These are phyloP conservation scores for Balakata baccata DNA, from an alignment of 345 rosid genomes.

Conservation along the genomic window DNA sequence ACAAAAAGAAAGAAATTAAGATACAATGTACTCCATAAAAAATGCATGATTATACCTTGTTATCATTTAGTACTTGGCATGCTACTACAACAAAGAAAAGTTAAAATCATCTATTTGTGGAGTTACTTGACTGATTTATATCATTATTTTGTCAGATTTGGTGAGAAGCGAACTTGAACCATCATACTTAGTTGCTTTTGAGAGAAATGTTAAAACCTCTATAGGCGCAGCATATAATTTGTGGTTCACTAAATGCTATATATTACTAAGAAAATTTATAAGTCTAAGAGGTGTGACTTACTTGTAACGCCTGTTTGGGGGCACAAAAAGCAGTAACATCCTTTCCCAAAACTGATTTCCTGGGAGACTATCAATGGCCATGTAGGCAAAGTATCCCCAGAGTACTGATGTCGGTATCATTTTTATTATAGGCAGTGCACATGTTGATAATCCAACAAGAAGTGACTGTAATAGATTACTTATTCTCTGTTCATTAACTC, in stretches of 20 bases:
- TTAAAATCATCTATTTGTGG: background rate
- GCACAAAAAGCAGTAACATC: slow-evolving; percentile 59
- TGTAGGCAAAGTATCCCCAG: slow-evolving; percentile 89
- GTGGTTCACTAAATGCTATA: background rate
- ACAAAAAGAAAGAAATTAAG: slow-evolving; percentile 16
- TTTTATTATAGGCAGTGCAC: slow-evolving; percentile 55
- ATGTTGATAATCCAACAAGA: slow-evolving; percentile 54
- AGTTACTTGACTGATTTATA: background rate
- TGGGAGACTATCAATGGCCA: slow-evolving; percentile 88
- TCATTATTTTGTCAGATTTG: background rate
- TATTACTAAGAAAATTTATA: background rate
- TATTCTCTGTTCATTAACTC: slow-evolving; percentile 80
- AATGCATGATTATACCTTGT: background rate
- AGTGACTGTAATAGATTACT: slow-evolving; percentile 73
- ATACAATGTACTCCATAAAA: background rate
- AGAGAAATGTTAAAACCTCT: background rate
- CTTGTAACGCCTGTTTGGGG: slow-evolving; percentile 71
- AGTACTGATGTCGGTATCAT: slow-evolving; percentile 72
- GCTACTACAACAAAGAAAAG: background rate
- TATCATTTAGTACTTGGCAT: background rate
- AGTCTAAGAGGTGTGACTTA: slow-evolving; percentile 25
- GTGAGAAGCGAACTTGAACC: background rate
- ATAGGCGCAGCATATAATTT: background rate
- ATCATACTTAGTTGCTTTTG: too few relatives aligned
- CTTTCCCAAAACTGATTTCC: slow-evolving; percentile 92